Percentiles rank a stretch among this genome's conserved stretches.
Conservation (phyloP, 2,329 filamentous ascomycete genomes). For the Cyanodermella asteris region DNA sequence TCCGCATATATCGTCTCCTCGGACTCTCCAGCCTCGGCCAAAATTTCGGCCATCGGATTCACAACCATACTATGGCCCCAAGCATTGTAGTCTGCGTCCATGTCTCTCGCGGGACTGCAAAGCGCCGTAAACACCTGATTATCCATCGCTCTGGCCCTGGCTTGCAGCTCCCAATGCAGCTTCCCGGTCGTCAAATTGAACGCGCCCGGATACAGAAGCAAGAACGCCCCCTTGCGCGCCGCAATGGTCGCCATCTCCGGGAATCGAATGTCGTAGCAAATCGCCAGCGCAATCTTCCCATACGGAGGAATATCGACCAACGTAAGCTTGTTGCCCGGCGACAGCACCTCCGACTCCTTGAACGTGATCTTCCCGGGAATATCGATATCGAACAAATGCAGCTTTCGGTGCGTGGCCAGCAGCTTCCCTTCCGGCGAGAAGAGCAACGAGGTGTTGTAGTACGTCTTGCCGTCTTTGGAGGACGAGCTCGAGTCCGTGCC, state of each 20-base stretch:
- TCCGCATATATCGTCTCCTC: constrained; percentile 59
- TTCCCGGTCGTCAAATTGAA: constrained; percentile 90
- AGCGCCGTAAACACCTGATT: constrained; percentile 88
- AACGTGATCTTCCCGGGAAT: constrained; percentile 91
- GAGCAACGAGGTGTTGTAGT: constrained; percentile 78
- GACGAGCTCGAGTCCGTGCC: too few relatives aligned
- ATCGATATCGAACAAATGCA: constrained; percentile 93
- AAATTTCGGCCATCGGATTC: constrained; percentile 67
- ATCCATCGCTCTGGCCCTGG: constrained; percentile 64
- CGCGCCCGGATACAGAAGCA: constrained; percentile 81
- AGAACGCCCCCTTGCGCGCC: constrained; percentile 65
- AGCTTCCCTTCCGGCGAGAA: constrained; percentile 62
- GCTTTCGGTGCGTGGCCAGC: constrained; percentile 76
- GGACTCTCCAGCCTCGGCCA: constrained; percentile 55
- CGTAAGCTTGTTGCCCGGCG: constrained; percentile 65
- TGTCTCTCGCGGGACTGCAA: constrained; percentile 74
- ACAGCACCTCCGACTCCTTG: constrained; percentile 72
- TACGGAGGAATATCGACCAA: constrained; percentile 73
- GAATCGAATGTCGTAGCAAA: constrained; percentile 96
- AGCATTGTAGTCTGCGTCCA: constrained; percentile 58
- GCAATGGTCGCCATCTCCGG: constrained; percentile 82
- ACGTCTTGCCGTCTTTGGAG: too few relatives aligned
- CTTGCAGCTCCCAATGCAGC: constrained; percentile 74
- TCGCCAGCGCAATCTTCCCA: constrained; percentile 67
- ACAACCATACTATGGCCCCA: constrained; percentile 82